Evolutionary conservation across 345 rosid genomes (phyloP).

Genomic region (Citrus australasica): DNA sequence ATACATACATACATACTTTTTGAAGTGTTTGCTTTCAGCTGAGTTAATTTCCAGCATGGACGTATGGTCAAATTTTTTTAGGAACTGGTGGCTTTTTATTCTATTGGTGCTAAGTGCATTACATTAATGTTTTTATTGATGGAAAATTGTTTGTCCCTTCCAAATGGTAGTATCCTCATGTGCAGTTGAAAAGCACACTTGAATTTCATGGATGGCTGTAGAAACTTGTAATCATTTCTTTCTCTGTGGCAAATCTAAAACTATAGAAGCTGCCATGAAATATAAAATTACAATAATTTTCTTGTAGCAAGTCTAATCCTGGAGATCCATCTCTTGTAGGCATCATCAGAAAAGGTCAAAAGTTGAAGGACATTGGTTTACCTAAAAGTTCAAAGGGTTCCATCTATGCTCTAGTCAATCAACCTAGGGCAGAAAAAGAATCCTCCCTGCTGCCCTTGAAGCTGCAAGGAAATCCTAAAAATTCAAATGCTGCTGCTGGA

Average conservation of each 20-base stretch:
- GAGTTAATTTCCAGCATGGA: background rate
- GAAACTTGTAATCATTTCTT: background rate
- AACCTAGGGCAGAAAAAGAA: constrained; percentile 28
- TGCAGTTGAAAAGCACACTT: background rate
- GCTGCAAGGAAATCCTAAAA: constrained; percentile 24
- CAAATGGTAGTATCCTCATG: background rate
- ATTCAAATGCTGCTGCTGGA: constrained; percentile 21
- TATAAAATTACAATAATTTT: background rate
- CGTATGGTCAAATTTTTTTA: background rate
- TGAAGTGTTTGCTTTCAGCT: background rate
- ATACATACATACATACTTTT: too few species aligned
- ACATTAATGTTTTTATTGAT: background rate
- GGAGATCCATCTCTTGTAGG: constrained; percentile 31
- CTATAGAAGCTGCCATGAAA: too few species aligned
- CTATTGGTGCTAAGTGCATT: background rate
- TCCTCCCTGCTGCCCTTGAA: constrained; percentile 32
- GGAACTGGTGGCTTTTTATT: background rate
- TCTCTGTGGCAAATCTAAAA: background rate
- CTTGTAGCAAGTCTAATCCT: background rate
- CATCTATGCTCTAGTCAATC: constrained; percentile 25
- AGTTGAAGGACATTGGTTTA: constrained; percentile 20
- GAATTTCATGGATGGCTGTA: background rate
- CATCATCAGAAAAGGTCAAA: constrained; percentile 23
- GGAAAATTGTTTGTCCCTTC: background rate
- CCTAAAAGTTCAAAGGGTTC: constrained; percentile 17